Evolutionary conservation across 1,284 basidiomycete species (phyloP).

Genomic region (Apiotrichum akiyoshidainum): DNA sequence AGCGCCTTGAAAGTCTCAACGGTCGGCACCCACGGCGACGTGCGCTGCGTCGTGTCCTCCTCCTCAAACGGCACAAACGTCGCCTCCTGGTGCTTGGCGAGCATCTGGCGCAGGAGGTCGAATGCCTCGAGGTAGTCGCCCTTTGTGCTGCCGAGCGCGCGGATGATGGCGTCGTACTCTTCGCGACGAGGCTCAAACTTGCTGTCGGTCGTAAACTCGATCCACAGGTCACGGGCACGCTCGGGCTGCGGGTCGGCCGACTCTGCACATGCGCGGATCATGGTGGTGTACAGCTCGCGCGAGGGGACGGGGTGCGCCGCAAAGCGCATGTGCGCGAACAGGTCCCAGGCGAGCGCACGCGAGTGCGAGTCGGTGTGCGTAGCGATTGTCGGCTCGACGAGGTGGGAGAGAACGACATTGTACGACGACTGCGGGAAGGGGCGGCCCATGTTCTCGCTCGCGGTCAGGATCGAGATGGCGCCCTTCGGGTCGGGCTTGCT

Average conservation of each 20-base stretch:
- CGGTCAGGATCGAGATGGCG: constrained; percentile 44
- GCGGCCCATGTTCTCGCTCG: constrained; percentile 42
- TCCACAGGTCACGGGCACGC: constrained; percentile 86
- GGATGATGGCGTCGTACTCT: constrained; percentile 78
- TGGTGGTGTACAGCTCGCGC: constrained; percentile 68
- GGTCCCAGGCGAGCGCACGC: constrained; percentile 77
- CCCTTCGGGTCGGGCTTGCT: constrained; percentile 27
- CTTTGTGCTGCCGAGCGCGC: constrained; percentile 58
- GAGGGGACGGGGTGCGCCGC: constrained; percentile 82
- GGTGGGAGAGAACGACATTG: constrained; percentile 42
- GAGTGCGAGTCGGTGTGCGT: constrained; percentile 28
- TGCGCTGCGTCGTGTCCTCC: constrained; percentile 48
- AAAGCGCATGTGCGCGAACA: constrained; percentile 94
- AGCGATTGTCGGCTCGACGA: constrained; percentile 28
- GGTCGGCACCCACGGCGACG: constrained; percentile 61
- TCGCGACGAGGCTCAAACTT: constrained; percentile 62
- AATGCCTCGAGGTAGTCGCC: constrained; percentile 70
- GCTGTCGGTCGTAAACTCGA: constrained; percentile 75
- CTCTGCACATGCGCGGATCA: constrained; percentile 82
- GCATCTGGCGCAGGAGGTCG: constrained; percentile 74
- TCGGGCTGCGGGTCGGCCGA: constrained; percentile 68
- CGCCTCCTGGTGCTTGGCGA: constrained; percentile 61
- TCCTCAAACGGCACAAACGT: constrained; percentile 34
- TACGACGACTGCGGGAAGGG: constrained; percentile 50
- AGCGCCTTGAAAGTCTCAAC: constrained; percentile 73